A percentile compares a stretch with the other conserved stretches of the same genome.
Conservation (phyloP, 2,329 filamentous ascomycete species). For the Hymenoscyphus occultus region DNA sequence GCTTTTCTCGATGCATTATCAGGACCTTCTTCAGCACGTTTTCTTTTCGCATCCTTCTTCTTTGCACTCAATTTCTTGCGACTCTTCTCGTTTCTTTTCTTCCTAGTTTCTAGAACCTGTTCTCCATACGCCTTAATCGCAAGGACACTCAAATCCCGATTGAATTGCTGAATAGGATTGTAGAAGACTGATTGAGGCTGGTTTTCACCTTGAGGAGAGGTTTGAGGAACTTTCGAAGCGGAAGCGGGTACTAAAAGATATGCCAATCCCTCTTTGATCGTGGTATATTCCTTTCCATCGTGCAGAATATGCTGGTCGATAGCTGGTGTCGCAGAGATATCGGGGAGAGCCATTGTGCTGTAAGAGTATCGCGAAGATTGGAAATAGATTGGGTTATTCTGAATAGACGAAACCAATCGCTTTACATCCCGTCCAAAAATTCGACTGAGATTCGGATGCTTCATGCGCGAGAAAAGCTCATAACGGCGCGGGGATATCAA, state of each 20-base stretch:
- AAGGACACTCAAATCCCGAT: constrained; percentile 89
- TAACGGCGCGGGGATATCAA: neutral
- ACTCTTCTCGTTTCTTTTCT: constrained; percentile 43
- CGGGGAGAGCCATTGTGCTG: constrained; percentile 15
- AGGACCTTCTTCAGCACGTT: constrained; percentile 38
- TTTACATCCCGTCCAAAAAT: constrained; percentile 1
- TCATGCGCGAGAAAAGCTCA: neutral
- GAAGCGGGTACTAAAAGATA: constrained; percentile 61
- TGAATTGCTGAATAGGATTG: constrained; percentile 99
- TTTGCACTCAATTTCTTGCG: constrained; percentile 36
- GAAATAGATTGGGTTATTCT: neutral
- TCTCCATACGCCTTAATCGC: constrained; percentile 88
- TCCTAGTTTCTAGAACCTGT: constrained; percentile 52
- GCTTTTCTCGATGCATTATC: constrained; percentile 38
- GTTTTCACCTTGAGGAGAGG: constrained; percentile 49
- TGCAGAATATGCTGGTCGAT: constrained; percentile 39
- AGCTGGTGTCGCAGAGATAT: constrained; percentile 34
- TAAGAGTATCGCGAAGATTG: neutral
- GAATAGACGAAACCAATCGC: neutral
- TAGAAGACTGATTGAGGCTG: constrained; percentile 85
- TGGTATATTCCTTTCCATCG: constrained; percentile 53
- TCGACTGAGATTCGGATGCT: neutral
- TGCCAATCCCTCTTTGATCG: constrained; percentile 65
- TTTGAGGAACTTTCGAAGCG: constrained; percentile 46
- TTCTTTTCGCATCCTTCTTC: constrained; percentile 48